A percentile compares a stretch with the other conserved stretches of the same genome.
Conservation (phyloP, 495 filamentous ascomycete genomes). For the Aspergillus bridgeri region DNA sequence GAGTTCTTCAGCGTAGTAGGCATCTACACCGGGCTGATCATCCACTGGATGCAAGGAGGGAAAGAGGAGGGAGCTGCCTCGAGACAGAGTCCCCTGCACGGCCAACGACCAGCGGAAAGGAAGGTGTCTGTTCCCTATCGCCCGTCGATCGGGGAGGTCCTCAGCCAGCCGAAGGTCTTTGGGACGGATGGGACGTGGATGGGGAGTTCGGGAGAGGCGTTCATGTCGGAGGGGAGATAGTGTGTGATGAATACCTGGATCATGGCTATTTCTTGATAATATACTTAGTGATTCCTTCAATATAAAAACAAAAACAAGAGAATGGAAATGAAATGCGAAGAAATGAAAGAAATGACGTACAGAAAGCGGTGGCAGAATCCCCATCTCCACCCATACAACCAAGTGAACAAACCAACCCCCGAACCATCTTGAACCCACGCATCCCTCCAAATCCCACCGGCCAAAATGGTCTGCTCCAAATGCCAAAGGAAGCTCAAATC, state of each 20-base stretch:
- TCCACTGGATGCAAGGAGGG: conserved; percentile 21
- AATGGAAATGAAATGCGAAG: not conserved
- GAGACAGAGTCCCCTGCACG: not conserved
- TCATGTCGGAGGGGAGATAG: not conserved
- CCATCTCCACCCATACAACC: too few relatives aligned
- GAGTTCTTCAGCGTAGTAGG: conserved; percentile 21
- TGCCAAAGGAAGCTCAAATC: conserved; percentile 60
- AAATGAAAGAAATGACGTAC: not conserved
- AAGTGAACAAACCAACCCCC: not conserved
- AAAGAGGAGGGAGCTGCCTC: not conserved
- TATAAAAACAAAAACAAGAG: not conserved
- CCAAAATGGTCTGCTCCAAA: conserved; percentile 65
- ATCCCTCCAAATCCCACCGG: conserved; percentile 1
- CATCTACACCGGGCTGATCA: conserved; percentile 21
- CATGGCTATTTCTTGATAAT: too few relatives aligned
- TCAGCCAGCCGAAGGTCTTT: not conserved
- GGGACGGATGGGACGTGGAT: not conserved
- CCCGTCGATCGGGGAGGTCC: not conserved
- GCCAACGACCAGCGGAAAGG: too few relatives aligned
- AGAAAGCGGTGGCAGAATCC: not conserved
- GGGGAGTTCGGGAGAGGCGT: not conserved
- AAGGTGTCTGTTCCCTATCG: not conserved
- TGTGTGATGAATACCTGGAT: too few relatives aligned
- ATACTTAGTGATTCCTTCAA: too few relatives aligned
- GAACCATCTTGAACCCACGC: not conserved